Conservation (phyloP, 1,284 basidiomycete species). For the Cryptococcus jaspeensis region DNA sequence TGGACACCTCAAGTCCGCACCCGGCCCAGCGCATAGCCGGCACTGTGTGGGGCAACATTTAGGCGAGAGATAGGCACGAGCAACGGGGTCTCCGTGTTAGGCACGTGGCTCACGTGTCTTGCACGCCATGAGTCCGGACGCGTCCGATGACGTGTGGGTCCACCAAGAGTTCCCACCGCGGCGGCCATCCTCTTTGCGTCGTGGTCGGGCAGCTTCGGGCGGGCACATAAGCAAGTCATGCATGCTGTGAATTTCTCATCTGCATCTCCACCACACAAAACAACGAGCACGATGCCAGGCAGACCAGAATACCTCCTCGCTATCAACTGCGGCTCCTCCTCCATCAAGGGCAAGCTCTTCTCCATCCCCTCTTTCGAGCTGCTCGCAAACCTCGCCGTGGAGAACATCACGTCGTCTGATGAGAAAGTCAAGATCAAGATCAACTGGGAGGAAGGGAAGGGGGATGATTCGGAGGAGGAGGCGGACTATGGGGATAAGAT, state of each 20-base stretch:
- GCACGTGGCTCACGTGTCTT: too few species aligned
- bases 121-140: too few species aligned
- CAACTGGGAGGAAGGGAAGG: conserved; percentile 18
- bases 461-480: conserved; percentile 15
- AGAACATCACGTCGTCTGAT: conserved; percentile 47
- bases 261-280: background rate
- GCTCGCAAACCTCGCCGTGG: conserved; percentile 37
- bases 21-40: too few species aligned
- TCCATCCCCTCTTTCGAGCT: conserved; percentile 26
- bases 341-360: conserved; percentile 53
- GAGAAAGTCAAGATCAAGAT: conserved; percentile 40
- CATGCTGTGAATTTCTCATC: background rate
- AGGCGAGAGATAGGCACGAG: too few species aligned
- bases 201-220: background rate
- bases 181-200: background rate
- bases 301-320: conserved; percentile 40
- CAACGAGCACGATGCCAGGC: background rate
- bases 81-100: too few species aligned
- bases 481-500: conserved; percentile 18
- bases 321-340: conserved; percentile 53
- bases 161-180: too few species aligned
- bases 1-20: too few species aligned
- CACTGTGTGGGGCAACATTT: too few species aligned
- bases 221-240: too few species aligned
- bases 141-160: too few species aligned